Base-by-base conservation (phyloP, 495 filamentous ascomycete species). In the Xylaria longipes region DNA sequence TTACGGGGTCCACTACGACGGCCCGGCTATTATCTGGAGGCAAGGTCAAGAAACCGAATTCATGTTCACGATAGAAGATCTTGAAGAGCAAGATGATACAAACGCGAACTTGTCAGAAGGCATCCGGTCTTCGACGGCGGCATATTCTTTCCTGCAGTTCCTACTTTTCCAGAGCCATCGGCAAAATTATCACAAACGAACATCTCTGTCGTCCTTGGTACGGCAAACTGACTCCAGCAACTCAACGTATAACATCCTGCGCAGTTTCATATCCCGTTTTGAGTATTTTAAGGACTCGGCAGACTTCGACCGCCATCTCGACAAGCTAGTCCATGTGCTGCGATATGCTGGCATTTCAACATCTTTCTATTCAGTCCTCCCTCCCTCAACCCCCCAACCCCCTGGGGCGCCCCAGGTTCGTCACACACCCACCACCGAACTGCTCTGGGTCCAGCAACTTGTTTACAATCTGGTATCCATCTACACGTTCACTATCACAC, bases 161-260 rank as follows among this genome's bases (percentile, higher is more conserved):
- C 85, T 95, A 5, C 87, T 95, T n/a, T 86, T 86, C 37, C 89
- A 92, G 72, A 87, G 90, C 12, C 92, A 97, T 77, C 85, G 89
- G 27, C 87, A 91, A 71, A 93, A 89, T 54, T 83, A 91, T 15
- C 84, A 84, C 15, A 86, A 85, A 4, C 86, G 93, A 48, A 90
- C 88, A 8, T 87, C 89, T 70, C 78, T 84, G 0, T 90, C 91
- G 25, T 85, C 85, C 0, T 88, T 91, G 0, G 77, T 92, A n/a
- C 84, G 84, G 3, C 82, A 80, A 60, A 79, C 79, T 67, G 68
- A 64, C 17, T 27, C 71, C 6, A 67, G 64, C 54, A 76, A 76
- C 25, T 70, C 74, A 17, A 65, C 74, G 20, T 79, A 79, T 66
- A 65, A 66, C 17, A 79, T 82, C 14, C 68, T 82, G 12, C 74